These are phyloP conservation scores for Termitomyces sp. DNA, from an alignment of 768 basidiomycete genomes.

Conservation along the genomic window DNA sequence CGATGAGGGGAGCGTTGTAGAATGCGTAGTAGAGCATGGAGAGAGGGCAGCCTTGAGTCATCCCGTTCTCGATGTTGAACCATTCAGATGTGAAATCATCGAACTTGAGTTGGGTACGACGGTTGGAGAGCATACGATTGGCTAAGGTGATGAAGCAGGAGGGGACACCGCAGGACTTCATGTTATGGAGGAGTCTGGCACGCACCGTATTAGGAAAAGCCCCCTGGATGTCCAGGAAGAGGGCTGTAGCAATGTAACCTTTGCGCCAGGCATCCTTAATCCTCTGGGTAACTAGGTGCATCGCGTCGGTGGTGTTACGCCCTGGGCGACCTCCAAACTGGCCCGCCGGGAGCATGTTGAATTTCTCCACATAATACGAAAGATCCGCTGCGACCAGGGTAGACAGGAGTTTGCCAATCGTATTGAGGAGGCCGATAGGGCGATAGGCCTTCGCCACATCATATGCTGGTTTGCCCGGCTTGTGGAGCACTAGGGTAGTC, in stretches of 20 bases:
- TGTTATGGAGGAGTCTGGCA: background rate
- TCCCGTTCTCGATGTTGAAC: too few species aligned
- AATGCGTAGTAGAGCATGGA: too few species aligned
- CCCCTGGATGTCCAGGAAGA: background rate
- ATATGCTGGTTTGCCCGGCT: background rate
- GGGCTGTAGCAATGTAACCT: background rate
- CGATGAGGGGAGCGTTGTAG: too few species aligned
- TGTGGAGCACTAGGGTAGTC: background rate
- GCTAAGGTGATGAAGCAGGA: background rate
- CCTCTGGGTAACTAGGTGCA: background rate
- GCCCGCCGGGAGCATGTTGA: background rate
- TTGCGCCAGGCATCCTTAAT: background rate
- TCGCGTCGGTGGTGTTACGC: background rate
- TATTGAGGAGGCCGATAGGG: background rate
- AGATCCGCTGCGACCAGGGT: background rate
- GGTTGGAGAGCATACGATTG: background rate
- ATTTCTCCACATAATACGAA: background rate
- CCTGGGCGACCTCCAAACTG: background rate
- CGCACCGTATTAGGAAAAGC: background rate
- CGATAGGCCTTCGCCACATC: background rate
- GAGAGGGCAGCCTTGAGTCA: too few species aligned
- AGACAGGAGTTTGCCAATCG: background rate
- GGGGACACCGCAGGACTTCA: background rate
- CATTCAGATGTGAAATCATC: too few species aligned
- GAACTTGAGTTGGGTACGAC: too few species aligned